Base-by-base conservation (phyloP, 2,329 filamentous ascomycete species). In the Podosphaera aphanis region DNA sequence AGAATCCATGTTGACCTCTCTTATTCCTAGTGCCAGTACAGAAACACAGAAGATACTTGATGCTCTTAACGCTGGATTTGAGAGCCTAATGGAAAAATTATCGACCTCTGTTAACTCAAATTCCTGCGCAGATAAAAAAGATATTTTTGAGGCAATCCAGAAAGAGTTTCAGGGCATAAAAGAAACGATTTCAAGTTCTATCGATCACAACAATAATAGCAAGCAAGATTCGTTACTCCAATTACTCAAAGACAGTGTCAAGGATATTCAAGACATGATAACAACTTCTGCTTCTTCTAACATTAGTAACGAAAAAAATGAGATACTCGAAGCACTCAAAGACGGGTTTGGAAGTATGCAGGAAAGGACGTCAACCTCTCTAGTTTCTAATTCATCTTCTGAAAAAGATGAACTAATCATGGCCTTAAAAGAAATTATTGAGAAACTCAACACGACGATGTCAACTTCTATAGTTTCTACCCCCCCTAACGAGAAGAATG, bases 401-500 rank as follows among this genome's bases (percentile, higher is more conserved):
- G 18, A 19, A 39, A 18, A 39, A 20, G 37, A 39, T 39, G 8
- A 39, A 2, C 4, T 39, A 15, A 11, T 39, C 5, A 39, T 8
- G 7, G 16, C 7, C 20, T 23, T 39, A 11, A 39, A 39, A 20
- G 37, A 39, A 10, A 16, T 39, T 10, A 39, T 39, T 15, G 37
- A 39, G 2, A 39, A 23, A 74, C 73, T 0, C 69, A 76, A 21
- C 73, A 77, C 54, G 69, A 73, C 11, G 85, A 88, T 59, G 74
- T 88, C 54, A 88, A 84, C 53, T 79, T 83, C 18, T 74, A 81
- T 2, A 79, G 81, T 50, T 83, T 77, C 53, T 83, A 81, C 35
- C 72, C 77, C 47, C 8, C 16, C 16, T n/a, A 13, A 23, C 13
- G 83, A 90, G 57, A 88, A 84, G 0, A 85, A 93, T 59, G 83